Evolutionary conservation across 1,139 yeast species (phyloP).

Genomic region (Yamadazyma epiphylla): DNA sequence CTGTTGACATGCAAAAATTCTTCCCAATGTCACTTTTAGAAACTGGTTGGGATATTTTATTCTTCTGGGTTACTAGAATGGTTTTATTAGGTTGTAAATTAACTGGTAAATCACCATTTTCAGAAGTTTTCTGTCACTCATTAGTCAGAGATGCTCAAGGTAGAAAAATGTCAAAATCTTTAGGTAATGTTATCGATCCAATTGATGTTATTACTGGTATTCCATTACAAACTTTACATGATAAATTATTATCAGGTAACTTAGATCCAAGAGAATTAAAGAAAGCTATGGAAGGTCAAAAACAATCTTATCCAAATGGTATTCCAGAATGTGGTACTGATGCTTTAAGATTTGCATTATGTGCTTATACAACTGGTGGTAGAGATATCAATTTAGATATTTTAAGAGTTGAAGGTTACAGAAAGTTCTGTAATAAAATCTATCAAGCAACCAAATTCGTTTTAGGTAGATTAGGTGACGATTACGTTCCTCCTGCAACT

Average conservation of each 20-base stretch:
- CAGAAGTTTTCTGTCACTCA: conserved; percentile 96
- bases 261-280: conserved; percentile 85
- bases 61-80: conserved; percentile 99
- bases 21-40: conserved; percentile 92
- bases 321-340: conserved; percentile 99
- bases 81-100: conserved; percentile 84
- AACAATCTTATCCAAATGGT: conserved; percentile 89
- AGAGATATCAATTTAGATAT: conserved; percentile 96
- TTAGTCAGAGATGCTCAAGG: conserved; percentile 99
- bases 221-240: conserved; percentile 73
- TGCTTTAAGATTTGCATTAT: conserved; percentile 94
- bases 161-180: conserved; percentile 96
- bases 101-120: conserved; percentile 89
- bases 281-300: conserved; percentile 87
- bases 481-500: conserved; percentile 73
- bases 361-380: conserved; percentile 99
- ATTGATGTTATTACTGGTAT: conserved; percentile 91
- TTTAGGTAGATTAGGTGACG: conserved; percentile 86
- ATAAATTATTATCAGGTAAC: conserved; percentile 75
- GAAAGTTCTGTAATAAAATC: conserved; percentile 98
- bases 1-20: conserved; percentile 71
- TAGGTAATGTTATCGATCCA: conserved; percentile 96
- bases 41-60: conserved; percentile 98
- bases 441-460: conserved; percentile 98
- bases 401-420: conserved; percentile 96